Percentiles rank a stretch among this genome's conserved stretches.
phyloP scores from a whole-genome alignment of 345 rosid species.

The Firmiana major region DNA sequence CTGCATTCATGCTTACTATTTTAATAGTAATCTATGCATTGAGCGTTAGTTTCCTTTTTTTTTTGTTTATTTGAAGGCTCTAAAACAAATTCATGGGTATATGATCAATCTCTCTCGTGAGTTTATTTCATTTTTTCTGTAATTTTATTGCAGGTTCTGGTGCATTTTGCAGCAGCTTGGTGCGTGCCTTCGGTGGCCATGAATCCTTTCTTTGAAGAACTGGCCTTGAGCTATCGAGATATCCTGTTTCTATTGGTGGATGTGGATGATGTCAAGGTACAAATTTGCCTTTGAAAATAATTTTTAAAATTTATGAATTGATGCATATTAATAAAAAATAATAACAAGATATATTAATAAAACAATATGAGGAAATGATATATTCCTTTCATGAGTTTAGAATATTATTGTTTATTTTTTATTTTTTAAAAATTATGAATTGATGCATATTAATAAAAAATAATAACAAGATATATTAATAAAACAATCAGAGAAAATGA shows the following conservation, averaged over 20 bases:
- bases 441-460: too few species aligned
- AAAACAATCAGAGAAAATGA: too few species aligned
- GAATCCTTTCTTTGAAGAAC: constrained; percentile 35
- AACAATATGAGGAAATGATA: neutral
- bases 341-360: neutral
- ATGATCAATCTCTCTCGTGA: neutral
- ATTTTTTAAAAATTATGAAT: too few species aligned
- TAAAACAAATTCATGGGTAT: too few species aligned
- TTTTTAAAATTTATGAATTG: neutral
- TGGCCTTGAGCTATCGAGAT: constrained; percentile 30
- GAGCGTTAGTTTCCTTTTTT: too few species aligned
- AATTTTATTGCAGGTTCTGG: constrained; percentile 29
- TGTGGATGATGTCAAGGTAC: constrained; percentile 48
- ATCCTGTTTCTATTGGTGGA: constrained; percentile 38
- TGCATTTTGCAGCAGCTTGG: constrained; percentile 52
- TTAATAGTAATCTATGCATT: too few species aligned
- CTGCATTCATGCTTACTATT: neutral
- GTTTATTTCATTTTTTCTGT: neutral
- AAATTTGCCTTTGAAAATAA: neutral
- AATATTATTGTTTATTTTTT: neutral
- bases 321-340: neutral
- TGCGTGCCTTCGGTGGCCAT: constrained; percentile 51
- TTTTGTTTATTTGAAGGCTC: too few species aligned
- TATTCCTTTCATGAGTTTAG: neutral
- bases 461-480: too few species aligned